phyloP scores from a whole-genome alignment of 495 filamentous ascomycete species.

The Neurospora sp. region DNA sequence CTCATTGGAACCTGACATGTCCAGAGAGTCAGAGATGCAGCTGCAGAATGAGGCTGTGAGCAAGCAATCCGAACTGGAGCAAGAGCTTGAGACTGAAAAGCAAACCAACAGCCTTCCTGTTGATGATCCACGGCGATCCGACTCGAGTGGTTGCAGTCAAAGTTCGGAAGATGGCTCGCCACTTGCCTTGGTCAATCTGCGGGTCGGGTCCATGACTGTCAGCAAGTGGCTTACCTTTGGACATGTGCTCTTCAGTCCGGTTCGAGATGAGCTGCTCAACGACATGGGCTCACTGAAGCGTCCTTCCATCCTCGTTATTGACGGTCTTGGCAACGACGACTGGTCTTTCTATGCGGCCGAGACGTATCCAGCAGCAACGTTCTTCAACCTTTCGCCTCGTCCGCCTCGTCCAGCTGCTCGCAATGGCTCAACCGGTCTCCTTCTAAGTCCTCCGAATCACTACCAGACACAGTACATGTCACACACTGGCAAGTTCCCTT shows the following conservation, averaged over 20 bases:
- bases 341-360: slow-evolving; percentile 97
- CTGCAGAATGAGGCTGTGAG: not conserved
- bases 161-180: slow-evolving; percentile 48
- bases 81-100: slow-evolving; percentile 14
- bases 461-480: slow-evolving; percentile 69
- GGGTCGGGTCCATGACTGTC: slow-evolving; percentile 60
- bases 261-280: slow-evolving; percentile 61
- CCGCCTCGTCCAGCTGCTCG: slow-evolving; percentile 27
- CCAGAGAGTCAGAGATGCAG: not conserved
- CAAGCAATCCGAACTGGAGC: slow-evolving; percentile 30
- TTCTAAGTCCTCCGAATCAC: slow-evolving; percentile 68
- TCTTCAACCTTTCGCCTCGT: slow-evolving; percentile 71
- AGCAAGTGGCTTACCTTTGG: slow-evolving; percentile 87
- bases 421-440: slow-evolving; percentile 25
- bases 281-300: slow-evolving; percentile 35
- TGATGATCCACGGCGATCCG: slow-evolving; percentile 32
- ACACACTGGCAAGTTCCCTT: slow-evolving; percentile 66
- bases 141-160: slow-evolving; percentile 32
- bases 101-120: slow-evolving; percentile 25
- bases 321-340: slow-evolving; percentile 77
- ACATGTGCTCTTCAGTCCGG: slow-evolving; percentile 87
- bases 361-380: slow-evolving; percentile 74
- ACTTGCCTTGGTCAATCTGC: slow-evolving; percentile 67
- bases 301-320: slow-evolving; percentile 73
- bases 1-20: slow-evolving; percentile 12